These are phyloP conservation scores for Leptographium lundbergii DNA, from an alignment of 2,329 filamentous ascomycete species.

Conservation along the genomic window DNA sequence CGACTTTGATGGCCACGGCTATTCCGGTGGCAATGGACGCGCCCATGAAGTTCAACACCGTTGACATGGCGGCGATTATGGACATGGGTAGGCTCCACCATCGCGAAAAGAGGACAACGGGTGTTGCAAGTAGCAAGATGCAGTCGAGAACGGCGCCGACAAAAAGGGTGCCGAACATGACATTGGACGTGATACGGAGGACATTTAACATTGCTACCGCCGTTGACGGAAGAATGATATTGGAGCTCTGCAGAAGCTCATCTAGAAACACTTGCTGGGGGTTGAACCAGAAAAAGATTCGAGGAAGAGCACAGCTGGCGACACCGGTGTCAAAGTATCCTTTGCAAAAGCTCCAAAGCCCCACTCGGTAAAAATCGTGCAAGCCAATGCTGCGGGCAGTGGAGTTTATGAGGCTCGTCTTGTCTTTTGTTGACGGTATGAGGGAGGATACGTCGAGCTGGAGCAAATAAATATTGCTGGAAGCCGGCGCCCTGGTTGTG, in stretches of 20 bases:
- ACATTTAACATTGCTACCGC: conserved; percentile 63
- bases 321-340: conserved; percentile 66
- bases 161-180: conserved; percentile 87
- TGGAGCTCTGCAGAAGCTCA: conserved; percentile 71
- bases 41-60: conserved; percentile 53
- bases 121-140: conserved; percentile 55
- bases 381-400: conserved; percentile 77
- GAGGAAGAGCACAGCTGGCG: conserved; percentile 59
- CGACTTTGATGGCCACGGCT: conserved; percentile 68
- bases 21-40: conserved; percentile 71
- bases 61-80: conserved; percentile 53
- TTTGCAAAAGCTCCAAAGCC: conserved; percentile 86
- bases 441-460: conserved; percentile 73
- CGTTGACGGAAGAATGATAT: conserved; percentile 65
- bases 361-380: conserved; percentile 89
- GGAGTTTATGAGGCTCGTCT: conserved; percentile 67
- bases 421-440: conserved; percentile 59
- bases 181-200: conserved; percentile 59
- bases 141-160: conserved; percentile 57
- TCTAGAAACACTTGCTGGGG: conserved; percentile 69
- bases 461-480: conserved; percentile 70
- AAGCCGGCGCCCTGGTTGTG: conserved; percentile 45
- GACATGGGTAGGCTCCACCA: conserved; percentile 54
- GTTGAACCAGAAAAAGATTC: conserved; percentile 78
- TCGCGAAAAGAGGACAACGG: conserved; percentile 40